These are phyloP conservation scores for Pichia phayaonensis DNA, from an alignment of 805 yeast genomes.

Conservation along the genomic window DNA sequence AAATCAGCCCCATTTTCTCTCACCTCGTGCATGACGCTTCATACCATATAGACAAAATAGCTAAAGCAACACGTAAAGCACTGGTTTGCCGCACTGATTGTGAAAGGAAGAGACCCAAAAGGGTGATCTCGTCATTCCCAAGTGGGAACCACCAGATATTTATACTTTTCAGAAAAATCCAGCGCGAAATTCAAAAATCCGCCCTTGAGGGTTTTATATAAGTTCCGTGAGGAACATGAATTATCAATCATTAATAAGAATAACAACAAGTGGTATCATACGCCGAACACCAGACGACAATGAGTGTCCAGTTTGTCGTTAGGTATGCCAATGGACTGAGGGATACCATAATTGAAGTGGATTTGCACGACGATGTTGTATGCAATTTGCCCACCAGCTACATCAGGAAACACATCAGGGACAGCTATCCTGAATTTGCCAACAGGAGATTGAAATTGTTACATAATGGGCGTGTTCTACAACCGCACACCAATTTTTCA, in stretches of 20 bases:
- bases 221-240: too few species aligned
- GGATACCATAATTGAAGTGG: conserved; percentile 34
- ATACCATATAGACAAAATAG: conserved; percentile 25
- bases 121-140: neutral
- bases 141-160: neutral
- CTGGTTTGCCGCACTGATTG: conserved; percentile 68
- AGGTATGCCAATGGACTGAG: conserved; percentile 40
- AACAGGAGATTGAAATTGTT: conserved; percentile 53
- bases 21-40: conserved; percentile 70
- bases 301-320: conserved; percentile 21
- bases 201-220: neutral
- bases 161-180: neutral
- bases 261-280: too few species aligned
- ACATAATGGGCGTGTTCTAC: conserved; percentile 59
- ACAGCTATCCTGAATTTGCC: conserved; percentile 21
- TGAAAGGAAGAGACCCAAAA: conserved; percentile 17
- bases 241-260: too few species aligned
- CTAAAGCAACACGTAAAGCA: conserved; percentile 65
- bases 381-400: conserved; percentile 31
- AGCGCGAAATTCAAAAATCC: neutral
- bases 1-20: conserved; percentile 35
- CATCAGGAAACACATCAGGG: conserved; percentile 38
- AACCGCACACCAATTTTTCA: conserved; percentile 46
- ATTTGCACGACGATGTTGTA: conserved; percentile 9
- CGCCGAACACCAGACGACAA: neutral